A percentile compares a stretch with the other conserved stretches of the same genome.
phyloP scores from a whole-genome alignment of 805 yeast genomes.

The Maudiozyma turicensis region DNA sequence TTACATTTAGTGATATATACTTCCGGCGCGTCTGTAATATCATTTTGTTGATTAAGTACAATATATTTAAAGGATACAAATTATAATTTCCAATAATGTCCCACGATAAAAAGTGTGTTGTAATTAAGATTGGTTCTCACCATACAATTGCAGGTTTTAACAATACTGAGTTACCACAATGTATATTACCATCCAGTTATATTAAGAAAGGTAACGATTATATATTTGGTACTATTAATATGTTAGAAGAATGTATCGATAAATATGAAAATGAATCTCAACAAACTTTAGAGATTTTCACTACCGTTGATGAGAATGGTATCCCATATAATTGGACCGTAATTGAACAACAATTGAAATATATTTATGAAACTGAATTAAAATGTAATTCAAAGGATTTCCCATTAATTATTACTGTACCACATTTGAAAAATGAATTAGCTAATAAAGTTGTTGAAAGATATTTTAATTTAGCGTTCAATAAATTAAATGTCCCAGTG shows the following conservation, averaged over 20 bases:
- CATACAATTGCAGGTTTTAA: constrained; percentile 65
- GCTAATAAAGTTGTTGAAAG: constrained; percentile 39
- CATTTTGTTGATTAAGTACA: neutral
- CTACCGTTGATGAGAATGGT: constrained; percentile 45
- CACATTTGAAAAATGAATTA: constrained; percentile 12
- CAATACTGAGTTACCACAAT: constrained; percentile 50
- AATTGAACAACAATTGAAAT: constrained; percentile 55
- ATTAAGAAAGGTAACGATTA: constrained; percentile 23
- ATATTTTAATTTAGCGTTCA: constrained; percentile 66
- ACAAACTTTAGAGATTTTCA: constrained; percentile 31
- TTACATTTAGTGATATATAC: no score
- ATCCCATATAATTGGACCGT: constrained; percentile 65
- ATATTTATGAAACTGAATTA: constrained; percentile 44
- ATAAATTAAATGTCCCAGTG: constrained; percentile 62
- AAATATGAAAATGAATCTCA: constrained; percentile 1
- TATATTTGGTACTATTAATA: constrained; percentile 23
- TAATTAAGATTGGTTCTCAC: constrained; percentile 59
- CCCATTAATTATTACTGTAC: constrained; percentile 47
- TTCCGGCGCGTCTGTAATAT: neutral
- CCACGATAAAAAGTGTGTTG: constrained; percentile 40
- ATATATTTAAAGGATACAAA: neutral
- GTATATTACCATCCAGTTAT: constrained; percentile 50
- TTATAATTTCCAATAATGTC: constrained; percentile 1
- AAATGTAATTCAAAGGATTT: constrained; percentile 47
- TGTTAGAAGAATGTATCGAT: constrained; percentile 15